These are phyloP conservation scores for Onygena corvina DNA, from an alignment of 2,329 filamentous ascomycete species.

Conservation along the genomic window DNA sequence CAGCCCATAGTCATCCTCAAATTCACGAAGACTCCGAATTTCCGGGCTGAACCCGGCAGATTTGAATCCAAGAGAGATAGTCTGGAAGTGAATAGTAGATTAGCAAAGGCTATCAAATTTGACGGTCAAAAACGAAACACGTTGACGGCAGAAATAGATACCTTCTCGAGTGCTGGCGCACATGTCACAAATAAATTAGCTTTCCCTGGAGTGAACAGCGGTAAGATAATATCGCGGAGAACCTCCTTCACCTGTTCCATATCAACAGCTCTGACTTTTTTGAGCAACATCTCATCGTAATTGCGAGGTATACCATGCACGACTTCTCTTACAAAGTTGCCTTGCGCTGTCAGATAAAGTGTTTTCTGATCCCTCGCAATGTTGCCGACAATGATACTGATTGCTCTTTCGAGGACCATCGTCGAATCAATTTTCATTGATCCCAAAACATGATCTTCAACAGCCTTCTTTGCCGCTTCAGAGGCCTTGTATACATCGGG, in stretches of 20 bases:
- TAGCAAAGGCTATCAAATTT: constrained; percentile 14
- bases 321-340: constrained; percentile 72
- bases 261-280: constrained; percentile 61
- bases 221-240: constrained; percentile 62
- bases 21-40: constrained; percentile 61
- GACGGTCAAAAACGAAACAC: neutral
- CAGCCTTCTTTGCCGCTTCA: constrained; percentile 58
- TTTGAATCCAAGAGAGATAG: constrained; percentile 61
- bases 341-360: constrained; percentile 66
- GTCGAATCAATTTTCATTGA: constrained; percentile 61
- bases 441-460: constrained; percentile 63
- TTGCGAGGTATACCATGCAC: constrained; percentile 63
- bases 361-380: constrained; percentile 84
- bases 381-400: constrained; percentile 74
- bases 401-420: constrained; percentile 68
- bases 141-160: constrained; percentile 28
- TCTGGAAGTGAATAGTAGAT: constrained; percentile 38
- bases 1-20: constrained; percentile 83
- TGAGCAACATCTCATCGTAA: constrained; percentile 65
- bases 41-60: constrained; percentile 66
- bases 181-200: constrained; percentile 84
- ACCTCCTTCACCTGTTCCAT: constrained; percentile 64
- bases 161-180: constrained; percentile 71
- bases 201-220: constrained; percentile 65
- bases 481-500: constrained; percentile 84